Conservation (phyloP, 345 rosid species). For the Erysimum cheiranthoides region DNA sequence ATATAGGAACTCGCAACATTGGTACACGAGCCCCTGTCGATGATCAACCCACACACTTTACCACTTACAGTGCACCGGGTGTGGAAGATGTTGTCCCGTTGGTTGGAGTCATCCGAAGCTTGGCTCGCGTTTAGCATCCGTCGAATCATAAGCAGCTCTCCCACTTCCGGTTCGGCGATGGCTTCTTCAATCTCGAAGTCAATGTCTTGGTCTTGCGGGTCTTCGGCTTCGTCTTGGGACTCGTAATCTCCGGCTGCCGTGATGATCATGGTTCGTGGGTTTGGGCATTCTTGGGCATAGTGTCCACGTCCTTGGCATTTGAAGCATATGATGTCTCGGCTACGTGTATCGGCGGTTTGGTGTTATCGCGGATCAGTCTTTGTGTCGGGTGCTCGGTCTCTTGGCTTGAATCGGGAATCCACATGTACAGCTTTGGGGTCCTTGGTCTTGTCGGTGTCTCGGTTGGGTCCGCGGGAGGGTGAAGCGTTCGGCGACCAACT, state of each 20-base stretch:
- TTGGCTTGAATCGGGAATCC: background rate
- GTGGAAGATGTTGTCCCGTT: no score
- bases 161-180: no score
- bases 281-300: background rate
- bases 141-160: no score
- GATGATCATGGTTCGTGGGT: background rate
- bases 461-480: background rate
- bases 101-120: no score
- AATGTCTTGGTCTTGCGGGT: background rate
- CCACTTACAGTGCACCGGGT: no score
- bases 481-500: background rate
- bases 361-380: background rate
- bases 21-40: no score
- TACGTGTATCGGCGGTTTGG: no score
- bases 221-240: background rate
- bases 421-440: no score
- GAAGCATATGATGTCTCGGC: background rate
- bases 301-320: background rate
- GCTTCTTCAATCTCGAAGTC: background rate
- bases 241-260: background rate
- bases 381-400: background rate
- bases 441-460: no score
- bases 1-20: no score
- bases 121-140: no score
- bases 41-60: no score